Conservation (phyloP, 805 yeast species). For the Starmerella powellii region DNA sequence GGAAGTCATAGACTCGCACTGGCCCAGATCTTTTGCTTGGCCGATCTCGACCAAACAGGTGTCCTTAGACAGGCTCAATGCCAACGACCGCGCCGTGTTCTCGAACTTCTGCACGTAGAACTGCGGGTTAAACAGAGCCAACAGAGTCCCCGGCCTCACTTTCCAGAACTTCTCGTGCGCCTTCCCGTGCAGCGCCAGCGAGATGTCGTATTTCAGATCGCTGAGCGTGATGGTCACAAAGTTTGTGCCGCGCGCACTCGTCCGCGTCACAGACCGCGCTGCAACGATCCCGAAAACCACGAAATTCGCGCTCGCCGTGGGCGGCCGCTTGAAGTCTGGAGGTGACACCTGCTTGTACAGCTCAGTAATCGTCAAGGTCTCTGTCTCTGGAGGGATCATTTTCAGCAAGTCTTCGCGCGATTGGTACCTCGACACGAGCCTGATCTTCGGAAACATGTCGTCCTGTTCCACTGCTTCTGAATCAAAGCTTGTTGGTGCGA, state of each 20-base stretch:
- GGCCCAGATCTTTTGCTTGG: constrained; percentile 50
- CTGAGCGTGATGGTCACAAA: constrained; percentile 54
- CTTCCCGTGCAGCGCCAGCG: constrained; percentile 50
- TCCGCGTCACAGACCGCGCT: constrained; percentile 42
- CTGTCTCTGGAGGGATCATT: constrained; percentile 13
- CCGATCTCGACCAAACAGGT: constrained; percentile 64
- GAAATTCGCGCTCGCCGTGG: constrained; percentile 50
- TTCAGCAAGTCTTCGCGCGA: constrained; percentile 5
- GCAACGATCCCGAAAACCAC: constrained; percentile 62
- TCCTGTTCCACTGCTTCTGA: constrained; percentile 4
- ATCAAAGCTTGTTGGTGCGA: not conserved
- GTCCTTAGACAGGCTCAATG: constrained; percentile 40
- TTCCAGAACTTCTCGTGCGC: constrained; percentile 66
- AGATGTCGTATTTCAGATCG: constrained; percentile 50
- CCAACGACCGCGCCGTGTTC: constrained; percentile 29
- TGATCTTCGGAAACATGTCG: constrained; percentile 15
- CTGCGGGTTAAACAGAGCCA: constrained; percentile 65
- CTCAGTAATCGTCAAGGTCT: constrained; percentile 13
- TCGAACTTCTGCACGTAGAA: constrained; percentile 29
- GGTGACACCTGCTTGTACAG: constrained; percentile 40
- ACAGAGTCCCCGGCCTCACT: constrained; percentile 56
- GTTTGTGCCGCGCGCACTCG: constrained; percentile 33
- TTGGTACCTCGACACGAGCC: constrained; percentile 15
- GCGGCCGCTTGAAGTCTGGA: constrained; percentile 58
- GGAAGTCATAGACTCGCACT: constrained; percentile 39